phyloP scores from a whole-genome alignment of 2,329 filamentous ascomycete species.

The Didymella sp. region DNA sequence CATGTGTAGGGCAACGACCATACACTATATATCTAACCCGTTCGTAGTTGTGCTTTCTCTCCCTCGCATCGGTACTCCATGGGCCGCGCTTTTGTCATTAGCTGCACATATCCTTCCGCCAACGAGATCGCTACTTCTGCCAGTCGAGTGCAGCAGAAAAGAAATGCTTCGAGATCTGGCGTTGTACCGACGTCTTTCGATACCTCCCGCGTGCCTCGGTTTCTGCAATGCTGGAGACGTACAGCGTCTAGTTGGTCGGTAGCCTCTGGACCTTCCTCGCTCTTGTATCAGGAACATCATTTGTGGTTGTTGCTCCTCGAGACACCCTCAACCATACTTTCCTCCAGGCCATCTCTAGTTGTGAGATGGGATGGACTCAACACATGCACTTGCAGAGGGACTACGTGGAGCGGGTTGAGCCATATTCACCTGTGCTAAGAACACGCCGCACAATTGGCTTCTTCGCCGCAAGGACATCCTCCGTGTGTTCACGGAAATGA shows the following conservation, averaged over 20 bases:
- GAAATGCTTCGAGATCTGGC: not conserved
- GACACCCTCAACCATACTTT: not conserved
- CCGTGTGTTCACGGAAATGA: not conserved
- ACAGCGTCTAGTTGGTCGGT: not conserved
- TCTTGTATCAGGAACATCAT: not conserved
- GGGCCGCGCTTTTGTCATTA: too few species aligned
- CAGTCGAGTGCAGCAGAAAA: not conserved
- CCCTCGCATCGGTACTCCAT: too few species aligned
- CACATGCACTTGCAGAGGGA: not conserved
- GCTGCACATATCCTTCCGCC: too few species aligned
- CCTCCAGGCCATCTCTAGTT: not conserved
- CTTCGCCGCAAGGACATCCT: not conserved
- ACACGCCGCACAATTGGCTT: not conserved
- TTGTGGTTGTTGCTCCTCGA: not conserved
- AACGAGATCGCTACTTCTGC: not conserved
- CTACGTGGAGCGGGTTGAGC: not conserved
- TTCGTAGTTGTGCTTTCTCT: too few species aligned
- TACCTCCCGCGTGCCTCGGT: not conserved
- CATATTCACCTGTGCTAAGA: not conserved
- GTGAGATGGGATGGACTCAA: not conserved
- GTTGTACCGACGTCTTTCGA: not conserved
- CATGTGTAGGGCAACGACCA: too few species aligned
- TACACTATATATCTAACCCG: too few species aligned
- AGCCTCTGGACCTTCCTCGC: not conserved
- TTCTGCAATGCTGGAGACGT: not conserved